Evolutionary conservation across 2,329 filamentous ascomycete genomes (phyloP).

Genomic region (Ophiostoma australiae): DNA sequence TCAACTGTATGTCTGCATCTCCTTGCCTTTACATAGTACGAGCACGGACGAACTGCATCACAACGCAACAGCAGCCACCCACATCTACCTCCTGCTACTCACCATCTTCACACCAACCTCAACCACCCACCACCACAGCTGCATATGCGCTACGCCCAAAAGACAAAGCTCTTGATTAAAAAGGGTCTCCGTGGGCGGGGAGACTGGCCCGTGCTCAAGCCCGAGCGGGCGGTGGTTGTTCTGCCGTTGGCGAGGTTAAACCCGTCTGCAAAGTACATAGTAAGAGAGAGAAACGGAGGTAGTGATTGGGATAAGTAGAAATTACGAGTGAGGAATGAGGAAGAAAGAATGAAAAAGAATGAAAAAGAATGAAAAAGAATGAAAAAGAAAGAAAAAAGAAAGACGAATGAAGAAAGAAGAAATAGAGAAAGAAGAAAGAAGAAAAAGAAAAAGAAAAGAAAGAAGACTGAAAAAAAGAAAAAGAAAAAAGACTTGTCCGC

Average conservation of each 20-base stretch:
- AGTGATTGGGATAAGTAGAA: not conserved
- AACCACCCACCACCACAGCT: not conserved
- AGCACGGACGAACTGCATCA: not conserved
- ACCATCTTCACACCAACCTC: not conserved
- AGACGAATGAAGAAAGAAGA: not conserved
- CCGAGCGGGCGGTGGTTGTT: conserved; percentile 12
- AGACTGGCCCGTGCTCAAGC: conserved; percentile 14
- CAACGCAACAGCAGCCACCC: not conserved
- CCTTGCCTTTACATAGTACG: not conserved
- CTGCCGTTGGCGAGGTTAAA: conserved; percentile 4
- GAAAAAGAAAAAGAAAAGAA: too few relatives aligned
- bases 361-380: too few relatives aligned
- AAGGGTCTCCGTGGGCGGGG: conserved; percentile 4
- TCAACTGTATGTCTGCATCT: too few relatives aligned
- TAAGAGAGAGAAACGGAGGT: not conserved
- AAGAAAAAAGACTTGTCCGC: not conserved
- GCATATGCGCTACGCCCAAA: conserved; percentile 14
- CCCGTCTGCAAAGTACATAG: not conserved
- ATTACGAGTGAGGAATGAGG: not conserved
- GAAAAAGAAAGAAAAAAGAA: too few relatives aligned
- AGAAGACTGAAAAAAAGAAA: not conserved
- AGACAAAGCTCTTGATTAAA: conserved; percentile 12
- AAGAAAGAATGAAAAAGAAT: not conserved
- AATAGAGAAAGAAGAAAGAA: not conserved
- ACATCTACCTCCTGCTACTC: not conserved